phyloP scores from a whole-genome alignment of 2,329 filamentous ascomycete species.

The Colletotrichum spaethianum region DNA sequence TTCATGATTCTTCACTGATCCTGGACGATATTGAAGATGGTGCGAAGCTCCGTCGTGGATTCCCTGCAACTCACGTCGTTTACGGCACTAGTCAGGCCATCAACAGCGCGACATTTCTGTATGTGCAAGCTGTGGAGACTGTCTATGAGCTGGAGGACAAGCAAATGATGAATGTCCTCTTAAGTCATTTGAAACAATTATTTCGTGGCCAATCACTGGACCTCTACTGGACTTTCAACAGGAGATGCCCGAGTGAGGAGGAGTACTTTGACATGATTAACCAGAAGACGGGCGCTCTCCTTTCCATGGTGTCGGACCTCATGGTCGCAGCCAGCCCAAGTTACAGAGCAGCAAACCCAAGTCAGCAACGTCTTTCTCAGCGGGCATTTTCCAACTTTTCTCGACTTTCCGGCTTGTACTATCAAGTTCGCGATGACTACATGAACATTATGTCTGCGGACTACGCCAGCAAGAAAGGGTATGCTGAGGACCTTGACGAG shows the following conservation, averaged over 20 bases:
- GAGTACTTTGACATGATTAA: conserved; percentile 91
- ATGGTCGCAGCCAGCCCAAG: neutral
- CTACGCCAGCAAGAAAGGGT: conserved; percentile 90
- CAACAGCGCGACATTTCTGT: conserved; percentile 91
- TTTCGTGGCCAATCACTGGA: conserved; percentile 93
- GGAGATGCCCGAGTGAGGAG: conserved; percentile 86
- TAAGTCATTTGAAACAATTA: conserved; percentile 55
- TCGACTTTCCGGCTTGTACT: conserved; percentile 75
- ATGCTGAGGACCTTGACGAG: conserved; percentile 95
- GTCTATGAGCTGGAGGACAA: conserved; percentile 76
- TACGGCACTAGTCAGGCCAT: conserved; percentile 90
- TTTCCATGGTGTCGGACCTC: conserved; percentile 51
- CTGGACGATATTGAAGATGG: conserved; percentile 90
- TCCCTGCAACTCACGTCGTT: conserved; percentile 86
- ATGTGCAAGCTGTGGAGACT: conserved; percentile 84
- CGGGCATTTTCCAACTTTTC: neutral
- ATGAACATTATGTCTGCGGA: conserved; percentile 83
- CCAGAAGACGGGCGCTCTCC: conserved; percentile 85
- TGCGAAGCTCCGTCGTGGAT: conserved; percentile 80
- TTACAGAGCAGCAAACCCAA: neutral
- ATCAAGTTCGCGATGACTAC: conserved; percentile 94
- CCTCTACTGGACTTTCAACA: conserved; percentile 87
- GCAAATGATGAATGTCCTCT: conserved; percentile 58
- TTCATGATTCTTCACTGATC: neutral
- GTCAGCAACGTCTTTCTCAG: neutral